phyloP scores from a whole-genome alignment of 352 stramenopile species.

The Pythium biforme region DNA sequence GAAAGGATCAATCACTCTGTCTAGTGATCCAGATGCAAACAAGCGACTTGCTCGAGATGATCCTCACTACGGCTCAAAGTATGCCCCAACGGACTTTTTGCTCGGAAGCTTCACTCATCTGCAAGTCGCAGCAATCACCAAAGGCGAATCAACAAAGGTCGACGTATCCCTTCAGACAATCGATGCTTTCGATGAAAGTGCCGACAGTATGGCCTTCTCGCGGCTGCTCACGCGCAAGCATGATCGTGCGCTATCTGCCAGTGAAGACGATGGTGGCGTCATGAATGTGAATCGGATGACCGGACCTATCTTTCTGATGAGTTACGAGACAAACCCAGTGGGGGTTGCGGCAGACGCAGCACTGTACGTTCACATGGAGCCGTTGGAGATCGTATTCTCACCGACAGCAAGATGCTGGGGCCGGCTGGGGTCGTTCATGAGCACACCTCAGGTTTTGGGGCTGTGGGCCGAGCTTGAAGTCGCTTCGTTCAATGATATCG shows the following conservation, averaged over 20 bases:
- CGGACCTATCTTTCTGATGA: conserved; percentile 79
- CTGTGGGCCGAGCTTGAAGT: conserved; percentile 88
- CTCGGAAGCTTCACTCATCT: conserved; percentile 77
- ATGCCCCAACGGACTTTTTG: conserved; percentile 74
- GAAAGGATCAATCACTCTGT: conserved; percentile 72
- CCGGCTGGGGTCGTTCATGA: conserved; percentile 66
- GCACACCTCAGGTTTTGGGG: conserved; percentile 72
- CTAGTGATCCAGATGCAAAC: conserved; percentile 75
- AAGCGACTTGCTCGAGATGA: conserved; percentile 60
- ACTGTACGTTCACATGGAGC: conserved; percentile 83
- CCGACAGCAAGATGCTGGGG: conserved; percentile 84
- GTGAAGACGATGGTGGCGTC: conserved; percentile 45
- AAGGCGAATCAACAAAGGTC: conserved; percentile 69
- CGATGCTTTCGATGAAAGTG: conserved; percentile 84
- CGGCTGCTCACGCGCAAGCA: conserved; percentile 76
- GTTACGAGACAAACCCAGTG: conserved; percentile 75
- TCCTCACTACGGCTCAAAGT: conserved; percentile 59
- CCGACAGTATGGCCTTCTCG: conserved; percentile 81
- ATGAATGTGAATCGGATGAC: conserved; percentile 63
- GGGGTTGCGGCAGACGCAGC: conserved; percentile 67
- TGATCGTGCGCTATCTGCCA: conserved; percentile 28
- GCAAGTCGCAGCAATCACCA: conserved; percentile 66
- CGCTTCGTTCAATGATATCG: conserved; percentile 87
- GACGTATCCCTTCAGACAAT: conserved; percentile 87
- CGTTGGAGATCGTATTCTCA: conserved; percentile 84